phyloP scores from a whole-genome alignment of 2,329 filamentous ascomycete genomes.

The Fusarium staphyleae region DNA sequence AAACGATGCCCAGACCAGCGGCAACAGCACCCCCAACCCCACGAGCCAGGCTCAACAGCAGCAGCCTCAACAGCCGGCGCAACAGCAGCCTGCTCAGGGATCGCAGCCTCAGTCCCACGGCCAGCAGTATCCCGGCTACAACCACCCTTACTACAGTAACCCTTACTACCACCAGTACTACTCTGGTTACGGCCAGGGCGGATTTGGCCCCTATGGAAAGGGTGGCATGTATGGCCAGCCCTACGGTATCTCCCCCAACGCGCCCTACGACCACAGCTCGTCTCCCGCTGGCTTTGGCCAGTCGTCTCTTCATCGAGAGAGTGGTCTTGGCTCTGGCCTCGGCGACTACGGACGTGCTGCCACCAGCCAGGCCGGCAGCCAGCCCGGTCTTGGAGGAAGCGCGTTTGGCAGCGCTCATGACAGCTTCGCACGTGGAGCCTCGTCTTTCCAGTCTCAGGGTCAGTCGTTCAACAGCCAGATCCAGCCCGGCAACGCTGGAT shows the following conservation, averaged over 20 bases:
- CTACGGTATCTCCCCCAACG: slow-evolving; percentile 64
- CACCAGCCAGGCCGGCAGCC: slow-evolving; percentile 57
- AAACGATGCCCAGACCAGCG: slow-evolving; percentile 80
- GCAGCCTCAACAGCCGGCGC: slow-evolving; percentile 56
- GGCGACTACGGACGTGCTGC: slow-evolving; percentile 62
- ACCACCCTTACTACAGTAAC: slow-evolving; percentile 67
- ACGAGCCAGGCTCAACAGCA: slow-evolving; percentile 61
- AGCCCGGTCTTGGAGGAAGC: slow-evolving; percentile 58
- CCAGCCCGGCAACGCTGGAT: slow-evolving; percentile 53
- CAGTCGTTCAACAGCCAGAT: slow-evolving; percentile 61
- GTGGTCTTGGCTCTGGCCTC: slow-evolving; percentile 57
- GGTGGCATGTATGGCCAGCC: slow-evolving; percentile 62
- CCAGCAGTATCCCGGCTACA: slow-evolving; percentile 61
- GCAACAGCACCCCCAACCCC: slow-evolving; percentile 89
- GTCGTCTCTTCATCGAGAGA: slow-evolving; percentile 61
- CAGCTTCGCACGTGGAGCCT: slow-evolving; percentile 60
- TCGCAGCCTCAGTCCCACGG: slow-evolving; percentile 55
- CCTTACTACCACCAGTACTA: slow-evolving; percentile 70
- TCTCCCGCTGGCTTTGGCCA: slow-evolving; percentile 64
- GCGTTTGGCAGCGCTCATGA: slow-evolving; percentile 64
- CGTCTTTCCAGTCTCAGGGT: slow-evolving; percentile 62
- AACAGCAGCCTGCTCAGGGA: slow-evolving; percentile 53
- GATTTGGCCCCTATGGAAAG: slow-evolving; percentile 63
- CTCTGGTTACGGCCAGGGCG: slow-evolving; percentile 61
- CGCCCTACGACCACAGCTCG: slow-evolving; percentile 62